A percentile compares a stretch with the other conserved stretches of the same genome.
These are phyloP conservation scores for Ottelia alismoides DNA, from an alignment of 106 monocot genomes.

Conservation along the genomic window DNA sequence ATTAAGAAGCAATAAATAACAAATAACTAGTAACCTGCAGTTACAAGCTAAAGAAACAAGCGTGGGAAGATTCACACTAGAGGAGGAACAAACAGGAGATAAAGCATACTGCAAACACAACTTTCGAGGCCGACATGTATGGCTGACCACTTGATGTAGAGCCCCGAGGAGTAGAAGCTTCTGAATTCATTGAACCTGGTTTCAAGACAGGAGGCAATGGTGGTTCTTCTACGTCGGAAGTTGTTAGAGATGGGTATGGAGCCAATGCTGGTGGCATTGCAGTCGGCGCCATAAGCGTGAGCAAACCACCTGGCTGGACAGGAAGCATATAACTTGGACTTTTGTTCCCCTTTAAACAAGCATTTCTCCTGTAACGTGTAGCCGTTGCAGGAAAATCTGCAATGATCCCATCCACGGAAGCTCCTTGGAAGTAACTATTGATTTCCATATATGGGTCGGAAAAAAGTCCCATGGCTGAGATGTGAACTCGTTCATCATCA, in stretches of 20 bases:
- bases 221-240: constrained; percentile 39
- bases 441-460: constrained; percentile 57
- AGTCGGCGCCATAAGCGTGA: neutral
- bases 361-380: constrained; percentile 40
- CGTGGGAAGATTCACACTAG: too few species aligned
- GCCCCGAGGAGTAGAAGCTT: too few species aligned
- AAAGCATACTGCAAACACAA: too few species aligned
- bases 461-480: constrained; percentile 65
- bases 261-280: constrained; percentile 26
- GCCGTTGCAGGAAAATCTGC: constrained; percentile 63
- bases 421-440: too few species aligned
- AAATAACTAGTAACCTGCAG: too few species aligned
- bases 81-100: too few species aligned
- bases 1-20: too few species aligned
- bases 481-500: constrained; percentile 53
- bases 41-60: too few species aligned
- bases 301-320: constrained; percentile 15
- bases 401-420: constrained; percentile 53
- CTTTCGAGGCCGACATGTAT: too few species aligned
- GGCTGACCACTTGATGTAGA: too few species aligned
- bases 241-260: constrained; percentile 31
- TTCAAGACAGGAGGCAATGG: constrained; percentile 27
- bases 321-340: constrained; percentile 41
- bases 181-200: too few species aligned
- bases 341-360: constrained; percentile 30